A percentile compares a stretch with the other conserved stretches of the same genome.
Evolutionary conservation across 2,329 filamentous ascomycete genomes (phyloP).

Genomic region (Calonectria henricotiae): DNA sequence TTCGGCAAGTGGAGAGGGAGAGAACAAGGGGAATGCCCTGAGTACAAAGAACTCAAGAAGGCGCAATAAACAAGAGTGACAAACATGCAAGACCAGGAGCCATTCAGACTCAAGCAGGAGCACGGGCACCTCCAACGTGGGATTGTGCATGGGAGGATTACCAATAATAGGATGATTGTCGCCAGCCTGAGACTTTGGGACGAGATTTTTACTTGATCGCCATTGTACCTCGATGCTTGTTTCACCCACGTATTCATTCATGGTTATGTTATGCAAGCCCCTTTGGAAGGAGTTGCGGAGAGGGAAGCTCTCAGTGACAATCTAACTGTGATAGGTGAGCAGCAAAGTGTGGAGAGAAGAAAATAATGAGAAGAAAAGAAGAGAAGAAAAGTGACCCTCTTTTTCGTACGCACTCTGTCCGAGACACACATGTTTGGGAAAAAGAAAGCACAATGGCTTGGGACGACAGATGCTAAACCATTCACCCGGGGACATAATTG

Average conservation of each 20-base stretch:
- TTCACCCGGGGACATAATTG: background rate
- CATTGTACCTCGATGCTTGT: conserved; percentile 24
- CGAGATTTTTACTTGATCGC: conserved; percentile 1
- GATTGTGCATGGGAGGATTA: conserved; percentile 43
- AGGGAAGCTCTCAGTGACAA: conserved; percentile 33
- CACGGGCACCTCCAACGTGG: conserved; percentile 21
- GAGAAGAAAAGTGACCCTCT: background rate
- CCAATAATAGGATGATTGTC: conserved; percentile 42
- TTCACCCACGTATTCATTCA: conserved; percentile 14
- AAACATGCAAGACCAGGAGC: conserved; percentile 40
- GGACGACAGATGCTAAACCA: conserved; percentile 1
- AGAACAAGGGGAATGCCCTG: conserved; percentile 2
- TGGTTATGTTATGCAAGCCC: conserved; percentile 40
- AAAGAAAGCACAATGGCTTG: conserved; percentile 9
- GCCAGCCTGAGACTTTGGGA: conserved; percentile 9
- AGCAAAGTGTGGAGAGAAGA: conserved; percentile 20
- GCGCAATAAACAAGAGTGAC: conserved; percentile 15
- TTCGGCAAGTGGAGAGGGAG: conserved; percentile 11
- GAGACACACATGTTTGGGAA: conserved; percentile 17
- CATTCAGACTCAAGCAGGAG: conserved; percentile 31
- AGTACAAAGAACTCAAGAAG: background rate
- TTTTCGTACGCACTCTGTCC: conserved; percentile 23
- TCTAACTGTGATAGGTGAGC: conserved; percentile 35
- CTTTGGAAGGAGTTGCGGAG: conserved; percentile 37
- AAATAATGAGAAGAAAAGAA: background rate